Conservation (phyloP, 129 eudicot species). For the Sambucus nigra region DNA sequence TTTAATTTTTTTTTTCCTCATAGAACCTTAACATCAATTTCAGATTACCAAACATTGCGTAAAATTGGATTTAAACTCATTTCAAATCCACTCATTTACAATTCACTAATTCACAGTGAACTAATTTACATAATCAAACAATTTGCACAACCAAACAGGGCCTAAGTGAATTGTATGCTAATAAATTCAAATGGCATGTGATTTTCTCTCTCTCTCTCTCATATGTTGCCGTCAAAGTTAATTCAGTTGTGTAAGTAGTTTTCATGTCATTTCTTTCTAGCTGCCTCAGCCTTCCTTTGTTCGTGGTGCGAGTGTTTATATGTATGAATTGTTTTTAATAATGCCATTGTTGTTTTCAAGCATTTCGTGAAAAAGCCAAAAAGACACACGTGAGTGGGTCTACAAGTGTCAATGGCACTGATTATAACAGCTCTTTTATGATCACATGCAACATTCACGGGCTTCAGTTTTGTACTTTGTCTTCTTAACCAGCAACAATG, state of each 20-base stretch:
- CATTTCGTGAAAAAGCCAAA: constrained; percentile 24
- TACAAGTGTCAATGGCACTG: constrained; percentile 31
- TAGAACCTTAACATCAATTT: too few species aligned
- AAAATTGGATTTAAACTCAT: too few species aligned
- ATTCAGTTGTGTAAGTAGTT: background rate
- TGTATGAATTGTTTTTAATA: background rate
- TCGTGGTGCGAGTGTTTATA: too few species aligned
- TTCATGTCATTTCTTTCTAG: background rate
- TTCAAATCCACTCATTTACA: too few species aligned
- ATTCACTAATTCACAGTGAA: too few species aligned
- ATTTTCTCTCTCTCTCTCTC: background rate
- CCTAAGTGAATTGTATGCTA: background rate
- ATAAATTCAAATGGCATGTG: background rate
- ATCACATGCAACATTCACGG: constrained; percentile 79
- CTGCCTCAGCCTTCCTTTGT: too few species aligned
- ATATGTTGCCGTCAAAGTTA: background rate
- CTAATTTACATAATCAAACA: too few species aligned
- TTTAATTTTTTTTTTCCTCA: too few species aligned
- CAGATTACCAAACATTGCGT: too few species aligned
- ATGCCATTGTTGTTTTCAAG: background rate
- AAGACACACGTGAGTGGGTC: constrained; percentile 70
- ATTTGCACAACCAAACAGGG: too few species aligned
- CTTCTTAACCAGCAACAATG: constrained; percentile 27
- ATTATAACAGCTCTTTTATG: constrained; percentile 28
- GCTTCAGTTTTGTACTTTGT: constrained; percentile 37